Evolutionary conservation across 441 rosid species (phyloP).

Genomic region (Brassica hybrid): DNA sequence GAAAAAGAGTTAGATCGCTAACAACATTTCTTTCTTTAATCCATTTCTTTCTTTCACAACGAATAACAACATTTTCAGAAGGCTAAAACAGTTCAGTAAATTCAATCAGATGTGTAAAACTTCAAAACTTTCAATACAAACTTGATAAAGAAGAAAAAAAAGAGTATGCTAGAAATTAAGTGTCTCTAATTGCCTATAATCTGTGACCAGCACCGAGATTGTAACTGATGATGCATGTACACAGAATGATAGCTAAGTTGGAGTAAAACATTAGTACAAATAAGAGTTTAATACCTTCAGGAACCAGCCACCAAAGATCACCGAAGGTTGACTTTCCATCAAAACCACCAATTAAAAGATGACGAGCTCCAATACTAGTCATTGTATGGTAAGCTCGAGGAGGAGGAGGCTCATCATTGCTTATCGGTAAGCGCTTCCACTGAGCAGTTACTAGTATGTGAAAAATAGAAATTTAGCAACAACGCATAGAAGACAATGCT

Average conservation of each 20-base stretch:
- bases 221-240: not conserved
- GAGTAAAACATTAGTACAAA: conserved; percentile 16
- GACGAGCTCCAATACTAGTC: conserved; percentile 74
- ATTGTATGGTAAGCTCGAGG: conserved; percentile 96
- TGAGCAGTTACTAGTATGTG: conserved; percentile 77
- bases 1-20: too few species aligned
- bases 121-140: conserved; percentile 2
- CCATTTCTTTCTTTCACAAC: too few species aligned
- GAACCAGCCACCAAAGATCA: conserved; percentile 97
- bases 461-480: conserved; percentile 32
- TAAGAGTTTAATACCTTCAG: conserved; percentile 69
- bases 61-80: too few species aligned
- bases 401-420: conserved; percentile 78
- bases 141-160: not conserved
- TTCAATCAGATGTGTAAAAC: not conserved
- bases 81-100: too few species aligned
- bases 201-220: not conserved
- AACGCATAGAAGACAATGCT: not conserved
- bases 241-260: not conserved
- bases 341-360: conserved; percentile 90
- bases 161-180: not conserved
- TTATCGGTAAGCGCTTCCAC: conserved; percentile 82
- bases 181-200: conserved; percentile 14
- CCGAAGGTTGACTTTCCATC: conserved; percentile 96
- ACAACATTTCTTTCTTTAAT: too few species aligned